Percentiles rank a stretch among this genome's conserved stretches.
Conservation (phyloP, 1,284 basidiomycete species). For the Mixia osmundae region DNA sequence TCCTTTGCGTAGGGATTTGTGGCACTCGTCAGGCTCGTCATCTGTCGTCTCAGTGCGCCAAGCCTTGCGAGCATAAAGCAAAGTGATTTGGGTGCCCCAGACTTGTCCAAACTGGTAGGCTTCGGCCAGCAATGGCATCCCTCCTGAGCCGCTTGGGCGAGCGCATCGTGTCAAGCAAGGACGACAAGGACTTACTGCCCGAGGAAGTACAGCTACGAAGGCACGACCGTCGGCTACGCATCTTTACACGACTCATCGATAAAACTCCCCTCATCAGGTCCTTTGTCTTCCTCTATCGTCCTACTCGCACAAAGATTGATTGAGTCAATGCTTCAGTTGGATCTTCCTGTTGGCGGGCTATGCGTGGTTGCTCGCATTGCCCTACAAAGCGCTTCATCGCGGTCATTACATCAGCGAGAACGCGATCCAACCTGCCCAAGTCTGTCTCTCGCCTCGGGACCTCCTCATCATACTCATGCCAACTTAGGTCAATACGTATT, state of each 20-base stretch:
- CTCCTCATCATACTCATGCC: neutral
- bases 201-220: no score
- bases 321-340: conserved; percentile 5
- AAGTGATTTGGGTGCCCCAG: no score
- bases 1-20: conserved; percentile 4
- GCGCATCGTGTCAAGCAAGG: no score
- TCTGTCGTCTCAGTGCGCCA: no score
- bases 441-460: conserved; percentile 20
- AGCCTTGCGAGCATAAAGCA: no score
- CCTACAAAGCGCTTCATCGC: conserved; percentile 22
- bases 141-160: no score
- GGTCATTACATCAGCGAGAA: conserved; percentile 77
- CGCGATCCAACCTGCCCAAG: conserved; percentile 70
- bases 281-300: neutral
- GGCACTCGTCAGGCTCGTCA: no score
- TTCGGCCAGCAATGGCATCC: no score
- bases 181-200: no score
- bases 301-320: neutral
- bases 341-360: conserved; percentile 12
- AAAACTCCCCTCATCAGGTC: neutral
- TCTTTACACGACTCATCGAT: no score
- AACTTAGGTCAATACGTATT: conserved; percentile 55
- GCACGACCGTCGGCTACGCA: no score
- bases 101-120: no score
- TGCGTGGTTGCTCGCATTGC: conserved; percentile 12